These are phyloP conservation scores for Chrysochromulina parva DNA, from an alignment of 78 protist species.

Conservation along the genomic window DNA sequence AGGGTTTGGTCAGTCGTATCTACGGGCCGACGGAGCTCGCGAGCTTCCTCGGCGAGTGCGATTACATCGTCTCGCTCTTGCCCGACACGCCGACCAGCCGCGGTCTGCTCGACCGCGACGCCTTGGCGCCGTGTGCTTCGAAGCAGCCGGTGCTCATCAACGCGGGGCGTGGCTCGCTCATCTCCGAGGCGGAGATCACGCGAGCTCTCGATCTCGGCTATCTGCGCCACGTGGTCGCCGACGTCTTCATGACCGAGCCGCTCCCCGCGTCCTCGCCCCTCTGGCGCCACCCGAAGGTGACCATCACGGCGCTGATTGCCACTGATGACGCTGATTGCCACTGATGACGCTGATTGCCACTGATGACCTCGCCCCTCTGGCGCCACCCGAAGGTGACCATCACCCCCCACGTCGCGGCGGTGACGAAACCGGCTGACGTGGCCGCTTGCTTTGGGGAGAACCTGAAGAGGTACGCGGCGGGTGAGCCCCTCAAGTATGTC, in stretches of 20 bases:
- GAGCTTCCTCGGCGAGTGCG: neutral
- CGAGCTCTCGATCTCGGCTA: neutral
- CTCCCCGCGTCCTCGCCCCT: constrained; percentile 29
- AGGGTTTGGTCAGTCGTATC: neutral
- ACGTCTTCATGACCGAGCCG: constrained; percentile 28
- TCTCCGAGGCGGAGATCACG: neutral
- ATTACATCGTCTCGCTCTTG: constrained; percentile 18
- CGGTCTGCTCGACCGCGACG: neutral
- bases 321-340: no score
- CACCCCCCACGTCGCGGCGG: constrained; percentile 54
- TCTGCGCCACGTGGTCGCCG: constrained; percentile 7
- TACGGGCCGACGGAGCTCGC: neutral
- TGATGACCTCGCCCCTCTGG: constrained; percentile 27
- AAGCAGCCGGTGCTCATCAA: constrained; percentile 16
- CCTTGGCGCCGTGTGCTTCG: neutral
- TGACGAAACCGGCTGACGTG: neutral
- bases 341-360: no score
- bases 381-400: constrained; percentile 30
- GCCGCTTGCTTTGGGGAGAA: neutral
- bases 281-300: constrained; percentile 33
- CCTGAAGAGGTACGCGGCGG: neutral
- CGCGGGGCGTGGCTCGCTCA: constrained; percentile 27
- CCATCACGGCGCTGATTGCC: constrained; percentile 49
- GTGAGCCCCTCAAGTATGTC: no score
- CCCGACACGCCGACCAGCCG: constrained; percentile 8